Conservation (phyloP, 2,329 filamentous ascomycete species). For the Neoscytalidium dimidiatum region DNA sequence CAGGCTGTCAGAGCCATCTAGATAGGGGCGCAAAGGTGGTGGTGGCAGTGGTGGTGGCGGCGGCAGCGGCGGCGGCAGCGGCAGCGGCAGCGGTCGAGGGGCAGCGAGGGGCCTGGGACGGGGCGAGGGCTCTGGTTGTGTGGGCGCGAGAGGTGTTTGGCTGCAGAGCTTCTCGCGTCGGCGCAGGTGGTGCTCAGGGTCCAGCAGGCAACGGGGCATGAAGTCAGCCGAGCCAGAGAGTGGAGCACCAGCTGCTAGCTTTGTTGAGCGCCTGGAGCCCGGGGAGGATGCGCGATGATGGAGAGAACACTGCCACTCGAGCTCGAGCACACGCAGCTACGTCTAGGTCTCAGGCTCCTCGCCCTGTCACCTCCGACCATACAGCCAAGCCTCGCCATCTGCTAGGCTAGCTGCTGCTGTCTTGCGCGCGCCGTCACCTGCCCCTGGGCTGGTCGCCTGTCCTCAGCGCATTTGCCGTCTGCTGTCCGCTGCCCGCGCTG, state of each 20-base stretch:
- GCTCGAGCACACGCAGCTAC: neutral
- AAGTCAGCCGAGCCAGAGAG: slow-evolving; percentile 5
- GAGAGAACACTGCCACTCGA: neutral
- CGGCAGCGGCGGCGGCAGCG: neutral
- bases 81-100: neutral
- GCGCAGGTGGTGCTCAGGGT: neutral
- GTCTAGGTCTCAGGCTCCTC: neutral
- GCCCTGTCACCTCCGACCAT: neutral
- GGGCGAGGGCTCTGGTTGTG: neutral
- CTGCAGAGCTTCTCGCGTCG: neutral
- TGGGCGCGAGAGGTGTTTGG: too few species aligned
- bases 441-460: neutral
- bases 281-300: slow-evolving; percentile 10
- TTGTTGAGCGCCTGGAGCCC: neutral
- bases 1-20: too few species aligned
- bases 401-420: neutral
- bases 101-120: neutral
- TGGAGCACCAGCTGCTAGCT: neutral
- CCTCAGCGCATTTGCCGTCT: neutral
- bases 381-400: neutral
- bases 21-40: too few species aligned
- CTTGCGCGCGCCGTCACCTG: slow-evolving; percentile 3
- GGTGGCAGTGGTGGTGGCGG: neutral
- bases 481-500: neutral
- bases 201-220: neutral